Conservation (phyloP, 1,284 basidiomycete species). For the Ustilago shanxiensis region DNA sequence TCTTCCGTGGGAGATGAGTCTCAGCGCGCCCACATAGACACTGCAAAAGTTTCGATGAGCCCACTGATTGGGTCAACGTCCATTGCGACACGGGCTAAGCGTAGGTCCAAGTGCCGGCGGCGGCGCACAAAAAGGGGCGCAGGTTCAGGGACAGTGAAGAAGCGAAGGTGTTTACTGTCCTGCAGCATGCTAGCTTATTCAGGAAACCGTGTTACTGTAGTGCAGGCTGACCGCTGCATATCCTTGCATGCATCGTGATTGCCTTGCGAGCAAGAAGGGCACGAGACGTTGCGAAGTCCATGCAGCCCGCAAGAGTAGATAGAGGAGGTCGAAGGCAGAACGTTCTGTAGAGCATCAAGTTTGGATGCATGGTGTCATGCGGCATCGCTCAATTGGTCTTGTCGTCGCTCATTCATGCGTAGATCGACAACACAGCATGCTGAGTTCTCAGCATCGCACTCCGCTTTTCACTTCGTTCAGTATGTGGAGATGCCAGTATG, state of each 20-base stretch:
- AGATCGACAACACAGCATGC: conserved; percentile 9
- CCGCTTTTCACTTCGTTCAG: background rate
- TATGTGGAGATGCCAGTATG: background rate
- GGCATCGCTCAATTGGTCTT: background rate
- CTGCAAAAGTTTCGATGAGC: background rate
- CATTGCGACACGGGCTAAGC: background rate
- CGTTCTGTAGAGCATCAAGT: conserved; percentile 17
- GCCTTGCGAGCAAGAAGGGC: background rate
- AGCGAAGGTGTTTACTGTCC: conserved; percentile 2
- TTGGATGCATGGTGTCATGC: background rate
- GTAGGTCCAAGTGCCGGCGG: background rate
- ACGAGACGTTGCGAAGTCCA: background rate
- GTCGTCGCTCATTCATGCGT: background rate
- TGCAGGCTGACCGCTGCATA: conserved; percentile 1
- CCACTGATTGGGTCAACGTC: background rate
- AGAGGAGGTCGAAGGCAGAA: conserved; percentile 13
- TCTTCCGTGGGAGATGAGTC: background rate
- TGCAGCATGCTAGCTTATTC: background rate
- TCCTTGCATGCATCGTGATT: conserved; percentile 1
- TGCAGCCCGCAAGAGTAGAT: background rate
- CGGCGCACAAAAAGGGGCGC: background rate
- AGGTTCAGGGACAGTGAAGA: background rate
- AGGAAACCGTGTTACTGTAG: background rate
- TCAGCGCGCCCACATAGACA: background rate
- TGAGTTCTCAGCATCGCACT: background rate